Percentiles rank a stretch among this genome's conserved stretches.
These are phyloP conservation scores for Dendrostoma leiphaemia DNA, from an alignment of 2,329 filamentous ascomycete genomes.

Conservation along the genomic window DNA sequence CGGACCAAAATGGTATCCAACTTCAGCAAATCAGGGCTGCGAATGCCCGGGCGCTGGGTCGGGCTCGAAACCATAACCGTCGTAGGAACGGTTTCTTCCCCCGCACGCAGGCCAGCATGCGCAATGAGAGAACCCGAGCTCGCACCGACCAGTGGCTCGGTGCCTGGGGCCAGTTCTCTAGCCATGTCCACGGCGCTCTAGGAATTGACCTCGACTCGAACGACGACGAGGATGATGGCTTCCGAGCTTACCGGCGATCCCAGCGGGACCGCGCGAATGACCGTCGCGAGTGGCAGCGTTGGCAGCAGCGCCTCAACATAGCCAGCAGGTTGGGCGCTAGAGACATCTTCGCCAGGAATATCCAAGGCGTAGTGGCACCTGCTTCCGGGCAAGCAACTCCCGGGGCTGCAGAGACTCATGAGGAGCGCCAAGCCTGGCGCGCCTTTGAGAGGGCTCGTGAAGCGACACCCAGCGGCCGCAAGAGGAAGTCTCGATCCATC, in stretches of 20 bases:
- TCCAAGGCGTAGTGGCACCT: slow-evolving; percentile 50
- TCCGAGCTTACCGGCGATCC: slow-evolving; percentile 52
- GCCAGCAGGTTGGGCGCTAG: slow-evolving; percentile 76
- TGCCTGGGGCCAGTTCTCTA: slow-evolving; percentile 69
- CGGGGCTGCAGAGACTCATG: slow-evolving; percentile 61
- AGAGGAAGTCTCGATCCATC: slow-evolving; percentile 71
- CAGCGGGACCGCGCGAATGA: slow-evolving; percentile 52
- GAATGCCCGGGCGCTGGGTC: slow-evolving; percentile 24
- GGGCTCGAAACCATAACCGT: slow-evolving; percentile 2
- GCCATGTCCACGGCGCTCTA: slow-evolving; percentile 62
- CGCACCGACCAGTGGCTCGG: slow-evolving; percentile 86
- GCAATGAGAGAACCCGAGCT: slow-evolving; percentile 56
- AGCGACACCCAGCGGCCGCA: slow-evolving; percentile 53
- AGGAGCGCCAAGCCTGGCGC: slow-evolving; percentile 85
- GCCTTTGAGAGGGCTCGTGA: slow-evolving; percentile 78
- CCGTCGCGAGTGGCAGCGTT: slow-evolving; percentile 63
- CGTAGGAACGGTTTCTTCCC: slow-evolving; percentile 40
- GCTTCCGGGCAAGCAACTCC: slow-evolving; percentile 41
- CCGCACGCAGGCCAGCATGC: slow-evolving; percentile 57
- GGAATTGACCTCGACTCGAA: slow-evolving; percentile 82
- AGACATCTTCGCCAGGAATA: slow-evolving; percentile 66
- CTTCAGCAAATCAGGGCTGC: slow-evolving; percentile 29
- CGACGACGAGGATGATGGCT: slow-evolving; percentile 70
- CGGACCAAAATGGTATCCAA: slow-evolving; percentile 45
- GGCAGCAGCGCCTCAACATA: slow-evolving; percentile 81